Evolutionary conservation across 1,284 basidiomycete genomes (phyloP), one percentile per base, ranked within the genome.

Genomic region (Phellopilus nigrolimitatus): DNA sequence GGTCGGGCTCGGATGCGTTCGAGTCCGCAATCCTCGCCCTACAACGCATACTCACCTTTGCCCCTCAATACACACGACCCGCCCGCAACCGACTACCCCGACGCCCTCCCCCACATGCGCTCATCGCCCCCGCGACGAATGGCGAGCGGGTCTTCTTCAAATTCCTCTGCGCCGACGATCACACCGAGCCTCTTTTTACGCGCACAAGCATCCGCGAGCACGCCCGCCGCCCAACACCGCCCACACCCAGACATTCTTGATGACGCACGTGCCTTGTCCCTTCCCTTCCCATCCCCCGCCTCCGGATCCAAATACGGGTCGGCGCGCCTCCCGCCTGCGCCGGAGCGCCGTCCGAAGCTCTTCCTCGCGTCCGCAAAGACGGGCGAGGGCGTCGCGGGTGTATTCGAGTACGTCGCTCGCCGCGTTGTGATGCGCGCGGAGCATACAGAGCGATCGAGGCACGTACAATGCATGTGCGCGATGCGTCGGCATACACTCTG

Each of bases 291-390:
- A 48, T 47, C 19, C 21, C 34, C 42, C 40, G 39, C 37, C 22
- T 51, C 40, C 40, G 33, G 25, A 19, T 31, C 38, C 36, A 43
- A 27, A 36, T 46, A 24, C 59, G 19, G 62, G 58, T 12, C 59
- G 58, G 44, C 55, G 27, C 48, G 42, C 15, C 51, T 56, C 28
- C 37, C 34, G 57, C 33, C 59, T 56, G 45, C 61, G 57, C 75
- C 70, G 0, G 75, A 78, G 37, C 69, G 64, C 1, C 76, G 82
- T 1, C 81, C 84, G 0, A 75, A 71, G 58, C 65, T 87, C 4
- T 86, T 88, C 64, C 81, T 84, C 61, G 78, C 84, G 6, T 85
- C 82, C 1, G 86, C 87, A 3, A 85, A 85, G 64, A 86, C 82
- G 9, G 85, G 87, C 0, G 72, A 75, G 42, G 80, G 82, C n/a